Evolutionary conservation across 2,329 filamentous ascomycete genomes (phyloP), one percentile per base, ranked within the genome.

Genomic region (Teratosphaeria gauchensis): DNA sequence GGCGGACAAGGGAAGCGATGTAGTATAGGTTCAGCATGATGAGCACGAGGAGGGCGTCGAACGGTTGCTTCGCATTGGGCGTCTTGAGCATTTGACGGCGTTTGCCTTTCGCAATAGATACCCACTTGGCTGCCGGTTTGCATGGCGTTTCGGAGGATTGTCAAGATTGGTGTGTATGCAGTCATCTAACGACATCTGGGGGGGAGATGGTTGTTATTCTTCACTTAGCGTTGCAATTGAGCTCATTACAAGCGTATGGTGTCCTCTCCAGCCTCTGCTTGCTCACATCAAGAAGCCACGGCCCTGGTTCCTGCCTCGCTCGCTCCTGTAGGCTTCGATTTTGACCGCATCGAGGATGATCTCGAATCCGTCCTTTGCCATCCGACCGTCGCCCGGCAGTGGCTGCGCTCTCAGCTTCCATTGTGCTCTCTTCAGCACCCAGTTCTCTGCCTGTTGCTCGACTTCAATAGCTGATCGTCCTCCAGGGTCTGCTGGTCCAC

Each of bases 401-500:
- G 64, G 60, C 60, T 69, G 67, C 16, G 68, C 62, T 30, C 64
- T 60, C 16, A 70, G 28, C 33, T 68, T 58, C 67, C 67, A 71
- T 52, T 70, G 69, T 24, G 62, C 62, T 51, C 65, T 69, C 46
- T 55, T 61, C 46, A 70, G 53, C 12, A 68, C 53, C 69, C 65
- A 68, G 33, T 64, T 63, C 31, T 63, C 59, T 2, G 56, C 33
- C 96, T 90, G 68, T 81, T 82, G 72, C 24, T 28, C 24, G 24
- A n/a, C n/a, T n/a, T n/a, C n/a, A n/a, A n/a, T n/a, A n/a, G n/a
- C n/a, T n/a, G n/a, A n/a, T n/a, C n/a, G n/a, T n/a, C n/a, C n/a
- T n/a, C n/a, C n/a, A n/a, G n/a, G n/a, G n/a, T n/a, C n/a, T n/a
- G n/a, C n/a, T n/a, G n/a, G n/a, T n/a, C n/a, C n/a, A n/a, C n/a